A percentile compares a stretch with the other conserved stretches of the same genome.
These are phyloP conservation scores for Oenanthe javanica DNA, from an alignment of 140 eudicot species.

Conservation along the genomic window DNA sequence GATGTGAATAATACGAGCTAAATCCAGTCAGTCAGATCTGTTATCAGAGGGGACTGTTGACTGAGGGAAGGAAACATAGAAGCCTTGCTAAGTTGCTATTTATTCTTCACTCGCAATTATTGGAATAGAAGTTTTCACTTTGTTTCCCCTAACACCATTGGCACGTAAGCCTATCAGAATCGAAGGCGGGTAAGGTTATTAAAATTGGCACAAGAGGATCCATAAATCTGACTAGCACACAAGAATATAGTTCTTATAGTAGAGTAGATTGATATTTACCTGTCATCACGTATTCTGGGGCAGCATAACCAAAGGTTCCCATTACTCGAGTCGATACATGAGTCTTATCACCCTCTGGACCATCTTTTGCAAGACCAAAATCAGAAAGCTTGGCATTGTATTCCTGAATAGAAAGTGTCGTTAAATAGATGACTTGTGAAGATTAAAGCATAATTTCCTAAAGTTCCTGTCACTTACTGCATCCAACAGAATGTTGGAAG, in stretches of 20 bases:
- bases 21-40: not conserved
- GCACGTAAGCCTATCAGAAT: too few relatives aligned
- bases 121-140: not conserved
- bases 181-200: too few relatives aligned
- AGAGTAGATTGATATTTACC: conserved; percentile 25
- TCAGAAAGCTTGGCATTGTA: conserved; percentile 73
- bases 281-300: conserved; percentile 74
- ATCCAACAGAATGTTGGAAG: conserved; percentile 65
- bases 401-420: conserved; percentile 27
- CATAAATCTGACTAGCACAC: not conserved
- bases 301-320: conserved; percentile 75
- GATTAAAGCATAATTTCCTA: not conserved
- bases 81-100: not conserved
- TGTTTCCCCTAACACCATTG: not conserved
- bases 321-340: conserved; percentile 73
- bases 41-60: not conserved
- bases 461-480: conserved; percentile 31
- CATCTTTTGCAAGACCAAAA: conserved; percentile 74
- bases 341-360: conserved; percentile 64
- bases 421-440: conserved; percentile 4
- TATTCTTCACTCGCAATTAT: not conserved
- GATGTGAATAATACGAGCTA: not conserved
- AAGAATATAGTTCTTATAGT: not conserved
- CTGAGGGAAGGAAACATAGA: not conserved
- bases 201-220: not conserved